Evolutionary conservation across 768 basidiomycete species (phyloP).

Genomic region (Phylloporus arenicola): DNA sequence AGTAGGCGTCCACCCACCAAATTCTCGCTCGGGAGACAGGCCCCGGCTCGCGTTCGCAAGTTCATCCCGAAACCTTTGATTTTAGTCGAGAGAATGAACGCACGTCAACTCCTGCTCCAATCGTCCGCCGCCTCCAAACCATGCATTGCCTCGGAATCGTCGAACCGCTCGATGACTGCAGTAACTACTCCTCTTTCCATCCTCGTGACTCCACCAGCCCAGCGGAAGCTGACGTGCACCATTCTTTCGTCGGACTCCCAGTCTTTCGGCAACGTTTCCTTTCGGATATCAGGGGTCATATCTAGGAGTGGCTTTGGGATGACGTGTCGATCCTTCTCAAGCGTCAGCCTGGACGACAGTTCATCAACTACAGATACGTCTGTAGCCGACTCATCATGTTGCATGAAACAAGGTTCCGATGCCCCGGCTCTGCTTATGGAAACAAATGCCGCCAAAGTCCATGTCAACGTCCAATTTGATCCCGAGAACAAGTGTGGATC

Average conservation of each 20-base stretch:
- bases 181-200: background rate
- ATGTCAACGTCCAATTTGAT: background rate
- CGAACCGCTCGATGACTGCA: background rate
- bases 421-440: constrained; percentile 3
- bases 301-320: background rate
- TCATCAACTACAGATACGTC: constrained; percentile 19
- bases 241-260: background rate
- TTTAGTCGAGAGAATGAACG: constrained; percentile 23
- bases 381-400: constrained; percentile 20
- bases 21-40: background rate
- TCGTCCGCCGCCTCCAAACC: background rate
- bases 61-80: constrained; percentile 24
- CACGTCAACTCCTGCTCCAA: constrained; percentile 5
- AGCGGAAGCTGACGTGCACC: background rate
- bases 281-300: constrained; percentile 4
- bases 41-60: constrained; percentile 7
- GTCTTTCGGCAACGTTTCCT: constrained; percentile 5
- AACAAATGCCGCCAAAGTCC: background rate
- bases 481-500: background rate
- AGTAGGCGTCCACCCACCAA: background rate
- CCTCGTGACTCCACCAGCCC: constrained; percentile 5
- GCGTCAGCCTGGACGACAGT: constrained; percentile 5
- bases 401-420: constrained; percentile 6
- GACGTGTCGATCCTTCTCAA: constrained; percentile 7
- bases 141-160: background rate